Percentiles rank a stretch among this genome's conserved stretches.
These are phyloP conservation scores for Chenopodium suecicum DNA, from an alignment of 148 eudicot genomes.

Conservation along the genomic window DNA sequence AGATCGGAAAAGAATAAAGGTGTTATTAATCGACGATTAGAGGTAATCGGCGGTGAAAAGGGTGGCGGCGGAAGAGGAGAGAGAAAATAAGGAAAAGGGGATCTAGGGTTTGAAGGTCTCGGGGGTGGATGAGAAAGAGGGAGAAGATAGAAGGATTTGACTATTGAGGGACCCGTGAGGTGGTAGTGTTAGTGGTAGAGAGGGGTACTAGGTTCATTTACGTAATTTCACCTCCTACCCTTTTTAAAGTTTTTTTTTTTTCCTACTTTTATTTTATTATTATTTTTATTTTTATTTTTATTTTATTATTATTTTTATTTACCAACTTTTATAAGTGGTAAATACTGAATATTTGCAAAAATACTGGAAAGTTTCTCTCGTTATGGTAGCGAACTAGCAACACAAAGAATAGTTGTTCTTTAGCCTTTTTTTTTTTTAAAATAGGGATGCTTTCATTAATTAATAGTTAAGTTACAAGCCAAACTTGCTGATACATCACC, in stretches of 20 bases:
- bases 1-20: not conserved
- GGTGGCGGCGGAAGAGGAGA: slow-evolving; percentile 27
- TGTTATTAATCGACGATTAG: not conserved
- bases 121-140: not conserved
- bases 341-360: too few relatives aligned
- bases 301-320: too few relatives aligned
- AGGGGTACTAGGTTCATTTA: not conserved
- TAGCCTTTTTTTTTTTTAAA: too few relatives aligned
- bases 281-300: too few relatives aligned
- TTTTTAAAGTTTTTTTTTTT: not conserved
- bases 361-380: too few relatives aligned
- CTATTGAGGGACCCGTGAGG: slow-evolving; percentile 21
- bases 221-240: not conserved
- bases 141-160: slow-evolving; percentile 12
- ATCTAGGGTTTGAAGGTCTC: slow-evolving; percentile 29
- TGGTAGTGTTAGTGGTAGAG: not conserved
- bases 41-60: not conserved
- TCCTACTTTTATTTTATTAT: too few relatives aligned
- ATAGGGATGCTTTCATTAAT: too few relatives aligned
- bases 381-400: too few relatives aligned
- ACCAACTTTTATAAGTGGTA: too few relatives aligned
- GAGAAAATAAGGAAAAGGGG: slow-evolving; percentile 20
- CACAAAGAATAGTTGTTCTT: too few relatives aligned
- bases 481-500: too few relatives aligned
- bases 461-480: too few relatives aligned